These are phyloP conservation scores for Xylaria castorea DNA, from an alignment of 495 filamentous ascomycete genomes.

Conservation along the genomic window DNA sequence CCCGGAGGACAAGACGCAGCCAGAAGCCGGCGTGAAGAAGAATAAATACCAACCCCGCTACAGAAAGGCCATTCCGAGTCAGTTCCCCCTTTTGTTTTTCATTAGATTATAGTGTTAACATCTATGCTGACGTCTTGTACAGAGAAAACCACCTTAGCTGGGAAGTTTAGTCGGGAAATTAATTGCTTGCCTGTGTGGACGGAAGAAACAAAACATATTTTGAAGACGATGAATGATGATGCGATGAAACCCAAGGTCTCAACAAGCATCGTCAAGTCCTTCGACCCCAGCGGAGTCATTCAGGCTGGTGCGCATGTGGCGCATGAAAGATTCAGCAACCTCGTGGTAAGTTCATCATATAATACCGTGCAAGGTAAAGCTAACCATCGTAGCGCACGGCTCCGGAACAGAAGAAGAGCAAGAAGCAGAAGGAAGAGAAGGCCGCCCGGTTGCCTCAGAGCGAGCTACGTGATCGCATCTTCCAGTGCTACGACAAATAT, in stretches of 20 bases:
- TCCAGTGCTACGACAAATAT: conserved; percentile 79
- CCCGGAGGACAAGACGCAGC: conserved; percentile 39
- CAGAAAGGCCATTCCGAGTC: conserved; percentile 84
- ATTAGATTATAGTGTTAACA: background rate
- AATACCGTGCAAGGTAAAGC: conserved; percentile 25
- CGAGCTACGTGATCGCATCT: conserved; percentile 83
- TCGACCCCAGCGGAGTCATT: conserved; percentile 47
- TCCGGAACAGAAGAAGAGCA: conserved; percentile 53
- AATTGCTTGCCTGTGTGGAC: conserved; percentile 79
- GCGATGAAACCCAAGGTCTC: conserved; percentile 67
- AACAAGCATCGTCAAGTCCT: conserved; percentile 55
- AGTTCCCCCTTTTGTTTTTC: conserved; percentile 38
- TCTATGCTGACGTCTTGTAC: conserved; percentile 19
- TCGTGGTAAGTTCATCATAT: conserved; percentile 60
- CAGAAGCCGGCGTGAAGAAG: conserved; percentile 58
- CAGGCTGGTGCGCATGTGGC: conserved; percentile 58
- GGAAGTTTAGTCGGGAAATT: conserved; percentile 76
- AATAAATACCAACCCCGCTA: conserved; percentile 69
- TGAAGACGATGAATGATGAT: conserved; percentile 65
- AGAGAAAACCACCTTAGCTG: conserved; percentile 84
- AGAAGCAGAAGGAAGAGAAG: conserved; percentile 74
- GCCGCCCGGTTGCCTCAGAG: conserved; percentile 84
- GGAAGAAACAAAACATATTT: conserved; percentile 68
- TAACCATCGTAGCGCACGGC: conserved; percentile 42
- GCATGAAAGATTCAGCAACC: conserved; percentile 56